Base-by-base conservation (phyloP, 352 stramenopile species). In the Pythium aquatile region DNA sequence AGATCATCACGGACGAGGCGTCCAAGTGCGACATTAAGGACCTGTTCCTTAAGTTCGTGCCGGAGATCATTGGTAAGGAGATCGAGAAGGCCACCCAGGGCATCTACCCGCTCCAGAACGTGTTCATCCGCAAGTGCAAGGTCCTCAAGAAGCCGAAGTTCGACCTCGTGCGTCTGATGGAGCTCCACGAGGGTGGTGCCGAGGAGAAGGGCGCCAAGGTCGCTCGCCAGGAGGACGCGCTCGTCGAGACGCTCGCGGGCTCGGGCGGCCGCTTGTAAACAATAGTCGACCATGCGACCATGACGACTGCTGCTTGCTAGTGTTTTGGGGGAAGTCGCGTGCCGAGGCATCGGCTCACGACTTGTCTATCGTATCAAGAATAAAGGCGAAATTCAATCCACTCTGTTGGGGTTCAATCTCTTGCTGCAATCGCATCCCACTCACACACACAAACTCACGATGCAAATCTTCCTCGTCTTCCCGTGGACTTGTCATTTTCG, bases 121-220 rank as follows among this genome's bases (percentile, higher is more conserved):
- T 98, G 62, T 99, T 97, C 91, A 98, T 99, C 78, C 96, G 98
- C 70, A 99, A 99, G 94, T 98, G 98, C 66, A 99, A 99, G 96
- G 97, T 99, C 55, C 88, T 99, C 40, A 99, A 99, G 94, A 99
- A 99, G 90, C 98, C 98, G 57, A 99, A 99, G 90, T 99, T 99
- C 76, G 98, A 99, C 90, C 79, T 99, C 44, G 96, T 97, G 60
- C 98, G 98, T 77, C 85, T 99, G 53, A 99, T 99, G 98, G 98
- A 99, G 78, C 97, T 99, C 76, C 98, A 99, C 87, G 97, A 98
- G 54, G 94, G 97, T 47, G 88, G 87, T 61, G 86, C 82, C 62
- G 92, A 97, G 64, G 93, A 97, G 73, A 96, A 94, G 79, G 93
- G 93, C 56, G 88, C 88, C 65, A 95, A 95, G 76, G 83, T 98